phyloP scores from a whole-genome alignment of 371 early-diverging fungal species.

The Rhizopus stolonifer region DNA sequence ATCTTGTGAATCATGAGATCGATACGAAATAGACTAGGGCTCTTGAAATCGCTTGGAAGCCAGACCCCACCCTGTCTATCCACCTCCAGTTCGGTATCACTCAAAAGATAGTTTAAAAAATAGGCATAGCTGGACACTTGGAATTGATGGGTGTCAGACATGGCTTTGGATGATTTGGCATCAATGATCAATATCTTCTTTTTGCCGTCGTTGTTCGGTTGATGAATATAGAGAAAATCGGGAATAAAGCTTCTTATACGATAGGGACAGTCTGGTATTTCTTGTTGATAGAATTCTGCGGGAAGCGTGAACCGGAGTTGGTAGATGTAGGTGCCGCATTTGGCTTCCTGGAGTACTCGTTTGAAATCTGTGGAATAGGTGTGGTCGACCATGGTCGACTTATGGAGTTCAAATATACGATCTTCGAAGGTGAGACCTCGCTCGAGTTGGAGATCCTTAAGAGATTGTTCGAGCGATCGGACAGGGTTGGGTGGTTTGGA shows the following conservation, averaged over 20 bases:
- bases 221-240: slow-evolving; percentile 46
- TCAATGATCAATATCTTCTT: slow-evolving; percentile 48
- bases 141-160: slow-evolving; percentile 51
- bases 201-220: slow-evolving; percentile 28
- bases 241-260: slow-evolving; percentile 45
- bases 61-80: slow-evolving; percentile 48
- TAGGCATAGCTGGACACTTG: slow-evolving; percentile 56
- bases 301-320: slow-evolving; percentile 45
- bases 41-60: slow-evolving; percentile 30
- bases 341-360: slow-evolving; percentile 32
- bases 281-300: slow-evolving; percentile 32
- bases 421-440: slow-evolving; percentile 32
- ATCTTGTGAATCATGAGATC: slow-evolving; percentile 44
- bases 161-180: slow-evolving; percentile 47
- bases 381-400: slow-evolving; percentile 32
- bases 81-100: slow-evolving; percentile 42
- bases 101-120: slow-evolving; percentile 40
- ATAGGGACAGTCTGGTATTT: slow-evolving; percentile 29
- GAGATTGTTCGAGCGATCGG: not conserved
- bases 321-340: slow-evolving; percentile 41
- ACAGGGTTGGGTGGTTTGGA: not conserved
- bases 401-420: slow-evolving; percentile 25
- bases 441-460: not conserved
- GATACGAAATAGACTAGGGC: slow-evolving; percentile 43
- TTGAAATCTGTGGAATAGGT: slow-evolving; percentile 31